Percentiles rank a stretch among this genome's conserved stretches.
These are phyloP conservation scores for Mucor indicus DNA, from an alignment of 371 early-diverging fungal species.

Conservation along the genomic window DNA sequence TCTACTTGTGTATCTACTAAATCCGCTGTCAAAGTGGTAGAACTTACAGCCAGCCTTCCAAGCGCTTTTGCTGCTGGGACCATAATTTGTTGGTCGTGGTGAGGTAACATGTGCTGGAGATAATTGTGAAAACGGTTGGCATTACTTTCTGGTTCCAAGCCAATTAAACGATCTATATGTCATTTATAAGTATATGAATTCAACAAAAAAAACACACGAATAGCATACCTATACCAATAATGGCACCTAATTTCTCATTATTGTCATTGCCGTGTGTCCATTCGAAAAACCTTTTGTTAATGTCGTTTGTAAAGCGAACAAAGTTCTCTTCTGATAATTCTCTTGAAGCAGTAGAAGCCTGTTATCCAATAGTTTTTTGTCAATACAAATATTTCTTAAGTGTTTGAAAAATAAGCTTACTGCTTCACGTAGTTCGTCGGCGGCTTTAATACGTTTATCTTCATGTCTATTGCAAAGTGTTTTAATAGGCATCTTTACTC, in stretches of 20 bases:
- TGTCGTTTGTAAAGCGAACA: constrained; percentile 68
- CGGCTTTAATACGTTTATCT: constrained; percentile 54
- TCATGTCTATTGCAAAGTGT: constrained; percentile 39
- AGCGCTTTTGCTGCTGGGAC: constrained; percentile 80
- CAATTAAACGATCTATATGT: constrained; percentile 76
- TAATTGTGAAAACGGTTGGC: constrained; percentile 88
- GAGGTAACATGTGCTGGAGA: constrained; percentile 79
- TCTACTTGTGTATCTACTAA: constrained; percentile 88
- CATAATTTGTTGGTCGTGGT: constrained; percentile 82
- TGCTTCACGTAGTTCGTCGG: constrained; percentile 56
- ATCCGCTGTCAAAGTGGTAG: constrained; percentile 80
- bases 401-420: constrained; percentile 24
- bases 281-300: constrained; percentile 75
- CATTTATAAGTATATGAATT: background rate
- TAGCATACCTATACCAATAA: constrained; percentile 76
- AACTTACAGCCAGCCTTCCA: constrained; percentile 75
- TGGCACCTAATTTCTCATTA: constrained; percentile 73
- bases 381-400: too few species aligned
- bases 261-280: constrained; percentile 65
- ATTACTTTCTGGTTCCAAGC: constrained; percentile 83
- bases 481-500: background rate
- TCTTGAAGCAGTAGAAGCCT: constrained; percentile 63
- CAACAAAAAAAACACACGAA: too few species aligned
- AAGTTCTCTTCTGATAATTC: constrained; percentile 70
- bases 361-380: background rate